Evolutionary conservation across 768 basidiomycete species (phyloP).

Genomic region (Leucocoprinus birnbaumii): DNA sequence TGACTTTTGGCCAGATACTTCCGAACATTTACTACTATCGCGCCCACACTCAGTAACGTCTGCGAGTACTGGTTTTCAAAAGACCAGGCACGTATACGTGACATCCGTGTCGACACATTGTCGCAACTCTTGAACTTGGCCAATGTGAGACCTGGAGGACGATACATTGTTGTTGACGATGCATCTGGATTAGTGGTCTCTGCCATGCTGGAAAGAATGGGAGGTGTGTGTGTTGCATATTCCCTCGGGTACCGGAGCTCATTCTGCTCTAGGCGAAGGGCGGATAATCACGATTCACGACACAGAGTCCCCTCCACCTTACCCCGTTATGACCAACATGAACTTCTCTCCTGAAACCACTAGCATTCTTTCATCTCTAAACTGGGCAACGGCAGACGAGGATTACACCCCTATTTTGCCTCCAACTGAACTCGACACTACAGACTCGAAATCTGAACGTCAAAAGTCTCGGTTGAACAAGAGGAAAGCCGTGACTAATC

Average conservation of each 20-base stretch:
- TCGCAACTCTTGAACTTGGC: conserved; percentile 85
- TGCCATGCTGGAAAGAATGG: conserved; percentile 82
- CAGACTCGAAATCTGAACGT: conserved; percentile 65
- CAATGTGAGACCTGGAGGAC: conserved; percentile 83
- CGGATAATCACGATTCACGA: conserved; percentile 83
- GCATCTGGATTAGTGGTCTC: conserved; percentile 86
- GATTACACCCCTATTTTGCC: conserved; percentile 65
- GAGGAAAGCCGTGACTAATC: conserved; percentile 67
- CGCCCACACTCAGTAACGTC: conserved; percentile 85
- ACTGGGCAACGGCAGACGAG: conserved; percentile 89
- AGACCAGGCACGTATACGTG: conserved; percentile 76
- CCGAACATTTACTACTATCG: conserved; percentile 82
- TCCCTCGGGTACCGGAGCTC: background rate
- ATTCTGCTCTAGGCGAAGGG: conserved; percentile 58
- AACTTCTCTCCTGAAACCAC: conserved; percentile 69
- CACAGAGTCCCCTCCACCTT: conserved; percentile 90
- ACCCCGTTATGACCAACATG: conserved; percentile 80
- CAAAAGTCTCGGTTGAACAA: conserved; percentile 73
- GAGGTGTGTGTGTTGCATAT: conserved; percentile 44
- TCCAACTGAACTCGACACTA: conserved; percentile 54
- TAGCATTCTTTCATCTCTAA: conserved; percentile 63
- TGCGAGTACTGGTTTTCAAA: conserved; percentile 88
- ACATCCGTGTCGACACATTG: conserved; percentile 83
- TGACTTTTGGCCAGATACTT: conserved; percentile 57
- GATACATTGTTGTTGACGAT: conserved; percentile 89